Evolutionary conservation across 2,329 filamentous ascomycete genomes (phyloP).

Genomic region (Calonectria pseudoreteaudii): DNA sequence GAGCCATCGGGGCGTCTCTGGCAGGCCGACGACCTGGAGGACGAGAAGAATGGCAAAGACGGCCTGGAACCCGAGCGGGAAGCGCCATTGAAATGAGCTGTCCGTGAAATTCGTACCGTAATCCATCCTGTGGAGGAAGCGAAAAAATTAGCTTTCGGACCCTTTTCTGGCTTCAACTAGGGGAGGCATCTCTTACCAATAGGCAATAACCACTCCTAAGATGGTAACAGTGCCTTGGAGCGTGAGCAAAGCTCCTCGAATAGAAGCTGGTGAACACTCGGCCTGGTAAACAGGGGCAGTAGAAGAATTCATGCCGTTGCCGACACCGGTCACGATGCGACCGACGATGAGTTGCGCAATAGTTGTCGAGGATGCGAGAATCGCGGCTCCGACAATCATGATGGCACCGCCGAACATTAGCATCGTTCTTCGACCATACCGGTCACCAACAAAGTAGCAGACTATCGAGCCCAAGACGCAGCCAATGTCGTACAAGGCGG

Average conservation of each 20-base stretch:
- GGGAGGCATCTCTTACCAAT: constrained; percentile 5
- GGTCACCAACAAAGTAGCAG: constrained; percentile 23
- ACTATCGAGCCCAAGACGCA: constrained; percentile 24
- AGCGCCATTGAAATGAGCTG: constrained; percentile 49
- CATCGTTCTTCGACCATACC: constrained; percentile 17
- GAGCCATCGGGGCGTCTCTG: constrained; percentile 57
- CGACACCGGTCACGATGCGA: constrained; percentile 55
- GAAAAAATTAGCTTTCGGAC: background rate
- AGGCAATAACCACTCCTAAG: constrained; percentile 18
- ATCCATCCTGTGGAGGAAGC: constrained; percentile 1
- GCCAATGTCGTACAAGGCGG: constrained; percentile 22
- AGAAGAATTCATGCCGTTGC: constrained; percentile 58
- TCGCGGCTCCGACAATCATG: constrained; percentile 52
- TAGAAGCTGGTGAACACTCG: constrained; percentile 17
- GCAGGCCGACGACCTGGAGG: constrained; percentile 46
- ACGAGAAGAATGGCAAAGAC: constrained; percentile 50
- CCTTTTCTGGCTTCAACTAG: background rate
- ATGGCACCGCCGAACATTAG: constrained; percentile 40
- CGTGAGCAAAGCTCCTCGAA: constrained; percentile 13
- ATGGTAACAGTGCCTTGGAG: constrained; percentile 18
- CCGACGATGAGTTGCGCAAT: constrained; percentile 55
- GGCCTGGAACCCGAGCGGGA: constrained; percentile 56
- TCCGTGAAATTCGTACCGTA: constrained; percentile 21
- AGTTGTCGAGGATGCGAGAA: constrained; percentile 51
- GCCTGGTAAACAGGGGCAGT: constrained; percentile 18